These are phyloP conservation scores for Myxozyma sirexii DNA, from an alignment of 805 yeast genomes.

Conservation along the genomic window DNA sequence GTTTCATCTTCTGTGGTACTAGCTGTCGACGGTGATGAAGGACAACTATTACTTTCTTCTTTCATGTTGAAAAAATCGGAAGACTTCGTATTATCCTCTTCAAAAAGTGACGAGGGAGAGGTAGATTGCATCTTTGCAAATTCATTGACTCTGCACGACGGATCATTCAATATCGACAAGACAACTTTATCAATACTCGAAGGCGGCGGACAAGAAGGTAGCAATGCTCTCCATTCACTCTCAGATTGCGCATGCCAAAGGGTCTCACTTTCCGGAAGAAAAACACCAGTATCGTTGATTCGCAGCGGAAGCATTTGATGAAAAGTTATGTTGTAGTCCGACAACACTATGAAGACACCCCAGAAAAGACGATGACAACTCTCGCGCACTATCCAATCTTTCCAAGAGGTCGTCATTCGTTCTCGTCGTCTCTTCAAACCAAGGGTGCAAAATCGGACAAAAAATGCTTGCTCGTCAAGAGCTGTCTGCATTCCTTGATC, in stretches of 20 bases:
- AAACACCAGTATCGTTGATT: constrained; percentile 30
- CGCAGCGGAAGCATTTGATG: constrained; percentile 16
- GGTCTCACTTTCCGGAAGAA: constrained; percentile 36
- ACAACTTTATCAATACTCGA: constrained; percentile 6
- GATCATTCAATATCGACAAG: constrained; percentile 7
- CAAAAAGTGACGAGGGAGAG: neutral
- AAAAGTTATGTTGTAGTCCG: constrained; percentile 18
- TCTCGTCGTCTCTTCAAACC: constrained; percentile 13
- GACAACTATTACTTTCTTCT: neutral
- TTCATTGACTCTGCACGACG: constrained; percentile 9
- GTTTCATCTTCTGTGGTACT: constrained; percentile 14
- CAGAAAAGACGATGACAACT: constrained; percentile 18
- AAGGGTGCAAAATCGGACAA: constrained; percentile 12
- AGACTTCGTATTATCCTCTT: neutral
- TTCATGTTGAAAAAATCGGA: neutral
- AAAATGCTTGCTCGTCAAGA: constrained; percentile 22
- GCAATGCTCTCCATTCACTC: constrained; percentile 18
- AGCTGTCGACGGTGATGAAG: neutral
- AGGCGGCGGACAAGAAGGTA: constrained; percentile 9
- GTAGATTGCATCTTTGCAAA: neutral
- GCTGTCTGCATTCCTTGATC: constrained; percentile 17
- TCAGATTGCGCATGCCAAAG: constrained; percentile 34
- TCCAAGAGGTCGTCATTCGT: constrained; percentile 11
- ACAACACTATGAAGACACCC: constrained; percentile 16
- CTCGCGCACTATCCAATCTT: constrained; percentile 19